Conservation (phyloP, 495 filamentous ascomycete species). For the Pyronema omphalodes region DNA sequence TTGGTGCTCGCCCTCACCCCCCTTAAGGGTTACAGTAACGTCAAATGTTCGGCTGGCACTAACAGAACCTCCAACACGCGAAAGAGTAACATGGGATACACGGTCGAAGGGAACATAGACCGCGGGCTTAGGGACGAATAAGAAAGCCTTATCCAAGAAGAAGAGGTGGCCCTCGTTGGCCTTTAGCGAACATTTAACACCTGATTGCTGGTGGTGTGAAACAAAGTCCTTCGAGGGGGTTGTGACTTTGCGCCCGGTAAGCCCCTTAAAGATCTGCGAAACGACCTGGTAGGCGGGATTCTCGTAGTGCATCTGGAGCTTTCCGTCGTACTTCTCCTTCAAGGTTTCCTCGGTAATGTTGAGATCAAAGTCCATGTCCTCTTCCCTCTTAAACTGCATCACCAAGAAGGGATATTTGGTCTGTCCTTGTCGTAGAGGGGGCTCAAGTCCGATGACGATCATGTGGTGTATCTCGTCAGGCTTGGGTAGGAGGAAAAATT, state of each 20-base stretch:
- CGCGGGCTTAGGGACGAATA: conserved; percentile 97
- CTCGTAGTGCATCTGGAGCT: conserved; percentile 73
- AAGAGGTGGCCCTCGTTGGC: conserved; percentile 94
- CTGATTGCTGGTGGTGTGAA: conserved; percentile 79
- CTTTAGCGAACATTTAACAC: conserved; percentile 98
- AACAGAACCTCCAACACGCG: conserved; percentile 75
- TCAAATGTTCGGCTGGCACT: conserved; percentile 93
- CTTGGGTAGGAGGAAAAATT: conserved; percentile 95
- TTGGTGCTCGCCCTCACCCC: conserved; percentile 54
- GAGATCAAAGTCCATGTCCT: conserved; percentile 88
- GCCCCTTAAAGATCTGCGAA: conserved; percentile 78
- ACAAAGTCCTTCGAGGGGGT: conserved; percentile 85
- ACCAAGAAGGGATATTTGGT: conserved; percentile 97
- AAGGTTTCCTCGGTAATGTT: conserved; percentile 87
- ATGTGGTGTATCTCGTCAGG: conserved; percentile 90
- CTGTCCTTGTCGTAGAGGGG: conserved; percentile 90
- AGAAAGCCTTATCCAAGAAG: conserved; percentile 93
- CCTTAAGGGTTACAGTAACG: conserved; percentile 78
- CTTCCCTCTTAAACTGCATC: conserved; percentile 97
- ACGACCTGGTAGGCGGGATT: conserved; percentile 80
- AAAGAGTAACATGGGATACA: conserved; percentile 77
- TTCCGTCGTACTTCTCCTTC: conserved; percentile 73
- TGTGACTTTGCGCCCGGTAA: conserved; percentile 84
- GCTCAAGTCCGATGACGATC: conserved; percentile 88
- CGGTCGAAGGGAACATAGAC: conserved; percentile 92